Percentiles rank a stretch among this genome's conserved stretches.
phyloP scores from a whole-genome alignment of 768 basidiomycete genomes.

The Megacollybia marginata region DNA sequence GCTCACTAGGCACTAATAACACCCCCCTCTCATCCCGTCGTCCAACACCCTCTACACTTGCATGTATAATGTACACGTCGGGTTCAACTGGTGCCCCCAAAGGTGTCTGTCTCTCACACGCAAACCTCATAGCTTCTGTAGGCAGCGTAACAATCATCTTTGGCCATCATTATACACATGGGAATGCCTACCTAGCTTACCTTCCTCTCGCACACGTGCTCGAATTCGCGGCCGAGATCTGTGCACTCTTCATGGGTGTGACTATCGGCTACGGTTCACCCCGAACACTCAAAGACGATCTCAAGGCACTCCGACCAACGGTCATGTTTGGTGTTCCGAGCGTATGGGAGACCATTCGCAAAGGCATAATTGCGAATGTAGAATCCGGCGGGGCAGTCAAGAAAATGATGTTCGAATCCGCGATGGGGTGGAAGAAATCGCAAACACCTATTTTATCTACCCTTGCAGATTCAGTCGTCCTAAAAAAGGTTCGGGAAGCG shows the following conservation, averaged over 20 bases:
- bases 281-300: constrained; percentile 94
- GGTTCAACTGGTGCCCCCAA: constrained; percentile 93
- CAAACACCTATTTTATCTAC: constrained; percentile 56
- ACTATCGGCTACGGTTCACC: constrained; percentile 85
- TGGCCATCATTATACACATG: constrained; percentile 50
- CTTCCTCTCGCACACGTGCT: constrained; percentile 93
- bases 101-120: constrained; percentile 85
- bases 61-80: constrained; percentile 67
- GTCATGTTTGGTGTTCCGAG: constrained; percentile 94
- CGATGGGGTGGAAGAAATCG: constrained; percentile 67
- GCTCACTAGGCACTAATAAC: constrained; percentile 30
- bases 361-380: constrained; percentile 84
- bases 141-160: constrained; percentile 73
- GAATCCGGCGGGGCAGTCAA: constrained; percentile 57
- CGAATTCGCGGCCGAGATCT: constrained; percentile 88
- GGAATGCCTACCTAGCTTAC: constrained; percentile 80
- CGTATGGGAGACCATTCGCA: constrained; percentile 95
- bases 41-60: constrained; percentile 36
- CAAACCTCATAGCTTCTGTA: constrained; percentile 81
- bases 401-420: constrained; percentile 74
- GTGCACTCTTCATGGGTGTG: constrained; percentile 68
- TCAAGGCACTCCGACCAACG: constrained; percentile 71
- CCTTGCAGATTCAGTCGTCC: constrained; percentile 69
- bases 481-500: constrained; percentile 69
- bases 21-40: constrained; percentile 38